Percentiles rank a stretch among this genome's conserved stretches.
These are phyloP conservation scores for Plenodomus lindquistii DNA, from an alignment of 2,329 filamentous ascomycete species.

Conservation along the genomic window DNA sequence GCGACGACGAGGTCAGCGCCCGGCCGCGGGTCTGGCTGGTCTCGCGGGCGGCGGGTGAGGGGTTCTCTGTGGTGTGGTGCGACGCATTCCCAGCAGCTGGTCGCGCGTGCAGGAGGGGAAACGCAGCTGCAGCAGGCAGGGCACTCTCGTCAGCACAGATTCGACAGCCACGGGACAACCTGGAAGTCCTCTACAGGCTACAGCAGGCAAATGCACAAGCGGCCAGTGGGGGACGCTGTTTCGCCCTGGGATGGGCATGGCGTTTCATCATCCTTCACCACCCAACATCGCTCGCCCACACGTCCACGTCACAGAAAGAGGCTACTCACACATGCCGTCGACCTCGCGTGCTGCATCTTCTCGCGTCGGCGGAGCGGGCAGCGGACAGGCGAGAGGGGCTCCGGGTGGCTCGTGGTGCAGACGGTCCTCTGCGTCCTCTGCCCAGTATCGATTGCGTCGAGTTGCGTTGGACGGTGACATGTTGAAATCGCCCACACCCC, in stretches of 20 bases:
- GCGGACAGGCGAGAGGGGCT: constrained; percentile 14
- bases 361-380: constrained; percentile 21
- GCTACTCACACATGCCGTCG: constrained; percentile 46
- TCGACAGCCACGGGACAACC: constrained; percentile 20
- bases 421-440: no score
- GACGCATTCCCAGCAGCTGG: constrained; percentile 43
- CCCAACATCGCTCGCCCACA: constrained; percentile 6
- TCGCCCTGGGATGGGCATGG: constrained; percentile 11
- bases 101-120: constrained; percentile 46
- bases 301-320: constrained; percentile 4
- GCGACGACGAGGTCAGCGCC: constrained; percentile 49
- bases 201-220: no score
- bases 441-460: constrained; percentile 5
- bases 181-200: no score
- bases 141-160: constrained; percentile 37
- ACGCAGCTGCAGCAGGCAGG: constrained; percentile 38
- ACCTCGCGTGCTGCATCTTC: constrained; percentile 39
- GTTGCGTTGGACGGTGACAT: constrained; percentile 1
- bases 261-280: constrained; percentile 23
- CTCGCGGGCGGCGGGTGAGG: constrained; percentile 45
- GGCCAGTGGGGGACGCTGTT: constrained; percentile 9
- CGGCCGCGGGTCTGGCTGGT: constrained; percentile 51
- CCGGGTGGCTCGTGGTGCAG: background rate
- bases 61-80: constrained; percentile 42
- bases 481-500: constrained; percentile 12